Percentiles rank a stretch among this genome's conserved stretches.
phyloP scores from a whole-genome alignment of 2,329 filamentous ascomycete species.

The Dryadomyces sulphureus region DNA sequence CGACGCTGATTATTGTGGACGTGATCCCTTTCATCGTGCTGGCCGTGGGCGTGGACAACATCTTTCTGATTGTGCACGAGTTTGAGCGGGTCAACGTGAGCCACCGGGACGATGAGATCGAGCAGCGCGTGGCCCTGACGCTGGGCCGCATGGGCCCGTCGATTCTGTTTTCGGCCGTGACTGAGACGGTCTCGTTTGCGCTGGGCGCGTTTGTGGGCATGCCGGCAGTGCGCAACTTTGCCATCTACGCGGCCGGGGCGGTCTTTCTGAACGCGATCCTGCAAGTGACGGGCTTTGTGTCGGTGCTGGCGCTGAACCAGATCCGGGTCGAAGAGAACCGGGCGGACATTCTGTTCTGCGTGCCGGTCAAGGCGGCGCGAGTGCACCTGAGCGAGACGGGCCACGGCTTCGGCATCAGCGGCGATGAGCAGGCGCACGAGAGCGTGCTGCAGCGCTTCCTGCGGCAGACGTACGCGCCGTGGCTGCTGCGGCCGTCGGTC shows the following conservation, averaged over 20 bases:
- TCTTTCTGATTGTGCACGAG: slow-evolving; percentile 96
- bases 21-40: slow-evolving; percentile 96
- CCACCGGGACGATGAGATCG: slow-evolving; percentile 76
- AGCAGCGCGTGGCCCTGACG: slow-evolving; percentile 72
- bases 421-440: slow-evolving; percentile 72
- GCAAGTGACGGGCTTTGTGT: slow-evolving; percentile 94
- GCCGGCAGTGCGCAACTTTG: slow-evolving; percentile 96
- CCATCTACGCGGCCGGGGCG: slow-evolving; percentile 86
- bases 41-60: slow-evolving; percentile 95
- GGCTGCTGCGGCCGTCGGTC: slow-evolving; percentile 62
- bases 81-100: slow-evolving; percentile 90
- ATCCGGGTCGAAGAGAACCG: slow-evolving; percentile 74
- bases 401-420: slow-evolving; percentile 39
- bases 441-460: slow-evolving; percentile 76
- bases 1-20: slow-evolving; percentile 93
- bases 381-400: slow-evolving; percentile 46
- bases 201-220: slow-evolving; percentile 90
- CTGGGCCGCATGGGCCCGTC: slow-evolving; percentile 95
- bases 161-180: slow-evolving; percentile 86
- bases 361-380: slow-evolving; percentile 63
- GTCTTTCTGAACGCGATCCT: slow-evolving; percentile 95
- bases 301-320: slow-evolving; percentile 83
- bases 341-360: slow-evolving; percentile 83
- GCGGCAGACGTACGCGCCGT: slow-evolving; percentile 74
- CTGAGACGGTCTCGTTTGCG: slow-evolving; percentile 86